Conservation (phyloP, 2,329 filamentous ascomycete genomes). For the Exophiala xenobiotica region DNA sequence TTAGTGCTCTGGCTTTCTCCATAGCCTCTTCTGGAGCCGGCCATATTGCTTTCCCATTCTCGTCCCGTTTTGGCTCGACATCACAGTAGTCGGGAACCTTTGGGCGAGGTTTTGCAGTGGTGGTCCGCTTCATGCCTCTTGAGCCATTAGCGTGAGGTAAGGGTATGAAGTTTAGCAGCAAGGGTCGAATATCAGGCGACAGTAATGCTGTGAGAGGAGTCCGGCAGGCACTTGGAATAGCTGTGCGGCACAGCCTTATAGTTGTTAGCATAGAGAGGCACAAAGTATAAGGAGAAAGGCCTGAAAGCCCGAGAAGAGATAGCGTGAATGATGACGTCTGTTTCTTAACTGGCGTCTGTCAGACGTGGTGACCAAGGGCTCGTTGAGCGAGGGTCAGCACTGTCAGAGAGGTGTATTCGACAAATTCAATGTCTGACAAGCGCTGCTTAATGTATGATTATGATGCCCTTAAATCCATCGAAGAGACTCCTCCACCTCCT, state of each 20-base stretch:
- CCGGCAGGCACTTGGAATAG: neutral
- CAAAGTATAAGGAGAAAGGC: neutral
- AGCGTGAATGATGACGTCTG: neutral
- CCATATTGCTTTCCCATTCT: constrained; percentile 56
- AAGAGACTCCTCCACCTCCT: too few relatives aligned
- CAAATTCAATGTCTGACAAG: too few relatives aligned
- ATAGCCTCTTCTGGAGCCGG: constrained; percentile 60
- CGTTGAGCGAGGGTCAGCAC: too few relatives aligned
- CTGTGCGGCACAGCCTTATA: neutral
- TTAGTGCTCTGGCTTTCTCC: constrained; percentile 54
- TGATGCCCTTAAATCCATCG: too few relatives aligned
- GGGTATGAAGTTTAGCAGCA: neutral
- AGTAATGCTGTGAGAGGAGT: neutral
- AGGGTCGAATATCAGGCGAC: neutral
- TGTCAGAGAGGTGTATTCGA: too few relatives aligned
- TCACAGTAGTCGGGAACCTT: constrained; percentile 35
- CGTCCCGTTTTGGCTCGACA: constrained; percentile 36
- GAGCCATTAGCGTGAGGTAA: constrained; percentile 3
- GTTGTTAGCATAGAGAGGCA: neutral
- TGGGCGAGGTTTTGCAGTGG: constrained; percentile 25
- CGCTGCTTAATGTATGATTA: too few relatives aligned
- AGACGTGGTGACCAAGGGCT: too few relatives aligned
- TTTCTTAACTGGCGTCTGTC: neutral
- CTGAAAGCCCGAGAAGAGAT: neutral
- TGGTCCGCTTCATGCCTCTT: constrained; percentile 27